phyloP scores from a whole-genome alignment of 495 filamentous ascomycete genomes.

The Chlorociboria aeruginascens region DNA sequence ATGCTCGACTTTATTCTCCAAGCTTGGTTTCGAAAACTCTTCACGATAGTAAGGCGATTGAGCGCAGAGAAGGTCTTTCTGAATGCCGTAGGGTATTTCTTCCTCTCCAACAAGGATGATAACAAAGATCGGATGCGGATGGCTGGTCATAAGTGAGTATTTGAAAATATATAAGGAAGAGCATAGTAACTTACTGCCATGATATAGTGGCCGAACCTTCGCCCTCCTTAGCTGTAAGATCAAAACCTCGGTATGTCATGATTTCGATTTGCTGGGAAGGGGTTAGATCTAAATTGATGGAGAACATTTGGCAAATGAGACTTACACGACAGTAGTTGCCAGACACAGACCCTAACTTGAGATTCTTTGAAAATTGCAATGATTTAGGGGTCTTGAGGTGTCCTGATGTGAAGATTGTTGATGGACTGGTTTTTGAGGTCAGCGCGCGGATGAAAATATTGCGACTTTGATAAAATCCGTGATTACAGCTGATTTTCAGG shows the following conservation, averaged over 20 bases:
- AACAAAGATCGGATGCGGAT: conserved; percentile 40
- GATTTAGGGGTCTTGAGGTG: too few relatives aligned
- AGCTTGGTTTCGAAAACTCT: conserved; percentile 26
- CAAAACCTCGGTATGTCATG: conserved; percentile 12
- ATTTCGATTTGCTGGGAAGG: too few relatives aligned
- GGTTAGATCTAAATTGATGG: too few relatives aligned
- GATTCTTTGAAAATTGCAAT: too few relatives aligned
- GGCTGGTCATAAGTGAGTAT: conserved; percentile 19
- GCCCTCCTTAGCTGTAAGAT: conserved; percentile 14
- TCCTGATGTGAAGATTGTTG: too few relatives aligned
- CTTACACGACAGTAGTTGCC: too few relatives aligned
- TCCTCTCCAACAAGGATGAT: conserved; percentile 38
- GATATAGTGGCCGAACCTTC: conserved; percentile 11
- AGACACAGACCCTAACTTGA: too few relatives aligned
- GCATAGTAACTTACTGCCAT: conserved; percentile 14
- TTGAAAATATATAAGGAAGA: background rate
- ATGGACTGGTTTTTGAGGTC: too few relatives aligned
- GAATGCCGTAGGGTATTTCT: conserved; percentile 37
- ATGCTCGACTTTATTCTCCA: conserved; percentile 27
- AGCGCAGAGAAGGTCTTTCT: conserved; percentile 39
- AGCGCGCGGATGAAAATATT: too few relatives aligned
- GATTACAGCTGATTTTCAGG: too few relatives aligned
- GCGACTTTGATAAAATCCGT: too few relatives aligned
- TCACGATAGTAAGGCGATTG: conserved; percentile 34
- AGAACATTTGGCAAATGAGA: too few relatives aligned